Percentiles rank a stretch among this genome's conserved stretches.
phyloP scores from a whole-genome alignment of 2,329 filamentous ascomycete genomes.

The Exophiala mesophila region DNA sequence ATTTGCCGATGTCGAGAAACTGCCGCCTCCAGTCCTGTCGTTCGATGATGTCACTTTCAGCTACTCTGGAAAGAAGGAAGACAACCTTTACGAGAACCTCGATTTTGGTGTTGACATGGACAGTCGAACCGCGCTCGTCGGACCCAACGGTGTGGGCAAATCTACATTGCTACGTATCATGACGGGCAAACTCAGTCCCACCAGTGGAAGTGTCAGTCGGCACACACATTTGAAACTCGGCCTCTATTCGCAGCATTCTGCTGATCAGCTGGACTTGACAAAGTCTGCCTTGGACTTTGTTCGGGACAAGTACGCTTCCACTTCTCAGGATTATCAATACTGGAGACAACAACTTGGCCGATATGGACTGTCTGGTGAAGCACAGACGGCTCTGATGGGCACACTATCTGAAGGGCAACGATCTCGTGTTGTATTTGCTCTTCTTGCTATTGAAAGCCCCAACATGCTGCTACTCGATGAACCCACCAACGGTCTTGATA shows the following conservation, averaged over 20 bases:
- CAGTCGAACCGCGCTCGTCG: constrained; percentile 91
- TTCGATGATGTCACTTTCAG: constrained; percentile 98
- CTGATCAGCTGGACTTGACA: constrained; percentile 95
- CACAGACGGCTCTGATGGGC: constrained; percentile 95
- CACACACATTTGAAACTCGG: constrained; percentile 99
- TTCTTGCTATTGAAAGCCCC: constrained; percentile 88
- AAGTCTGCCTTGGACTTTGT: constrained; percentile 98
- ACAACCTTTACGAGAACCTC: constrained; percentile 93
- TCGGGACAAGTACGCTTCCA: constrained; percentile 82
- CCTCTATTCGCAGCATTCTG: constrained; percentile 96
- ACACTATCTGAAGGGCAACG: constrained; percentile 97
- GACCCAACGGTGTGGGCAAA: constrained; percentile 98
- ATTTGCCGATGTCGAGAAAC: constrained; percentile 97
- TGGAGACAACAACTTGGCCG: constrained; percentile 96
- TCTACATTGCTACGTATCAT: constrained; percentile 93
- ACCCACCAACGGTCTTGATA: constrained; percentile 98
- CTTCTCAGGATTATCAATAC: constrained; percentile 97
- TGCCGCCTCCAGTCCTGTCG: constrained; percentile 92
- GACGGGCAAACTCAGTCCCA: constrained; percentile 89
- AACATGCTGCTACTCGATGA: constrained; percentile 99
- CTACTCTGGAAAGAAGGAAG: constrained; percentile 82
- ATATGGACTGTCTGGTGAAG: constrained; percentile 88
- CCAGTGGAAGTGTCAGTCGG: constrained; percentile 69
- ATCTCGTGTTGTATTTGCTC: constrained; percentile 94
- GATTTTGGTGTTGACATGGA: constrained; percentile 99